Conservation (phyloP, 805 yeast species). For the Spathaspora hagerdaliae region DNA sequence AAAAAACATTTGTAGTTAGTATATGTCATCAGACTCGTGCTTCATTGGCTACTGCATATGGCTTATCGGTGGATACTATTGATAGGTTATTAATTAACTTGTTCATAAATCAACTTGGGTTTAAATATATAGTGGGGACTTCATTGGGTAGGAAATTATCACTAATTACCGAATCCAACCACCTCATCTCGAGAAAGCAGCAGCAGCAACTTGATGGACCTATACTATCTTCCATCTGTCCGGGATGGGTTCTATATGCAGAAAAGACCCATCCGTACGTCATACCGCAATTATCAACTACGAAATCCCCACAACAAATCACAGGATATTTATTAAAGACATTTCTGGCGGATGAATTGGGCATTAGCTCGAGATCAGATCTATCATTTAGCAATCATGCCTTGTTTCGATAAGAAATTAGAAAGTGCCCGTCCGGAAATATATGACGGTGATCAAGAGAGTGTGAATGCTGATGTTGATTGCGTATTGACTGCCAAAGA, state of each 20-base stretch:
- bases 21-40: slow-evolving; percentile 84
- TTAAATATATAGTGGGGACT: slow-evolving; percentile 74
- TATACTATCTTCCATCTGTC: slow-evolving; percentile 71
- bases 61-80: slow-evolving; percentile 46
- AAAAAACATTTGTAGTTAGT: slow-evolving; percentile 62
- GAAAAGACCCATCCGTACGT: slow-evolving; percentile 93
- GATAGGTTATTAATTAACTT: slow-evolving; percentile 62
- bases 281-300: slow-evolving; percentile 62
- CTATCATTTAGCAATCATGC: slow-evolving; percentile 89
- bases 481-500: slow-evolving; percentile 93
- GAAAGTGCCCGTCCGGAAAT: slow-evolving; percentile 87
- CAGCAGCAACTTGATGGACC: slow-evolving; percentile 32
- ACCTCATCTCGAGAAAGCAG: slow-evolving; percentile 42
- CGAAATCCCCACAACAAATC: slow-evolving; percentile 90
- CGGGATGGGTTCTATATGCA: slow-evolving; percentile 95
- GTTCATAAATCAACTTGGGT: slow-evolving; percentile 59
- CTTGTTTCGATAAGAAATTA: slow-evolving; percentile 93
- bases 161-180: slow-evolving; percentile 39
- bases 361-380: slow-evolving; percentile 36
- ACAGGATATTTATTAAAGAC: slow-evolving; percentile 76
- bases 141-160: slow-evolving; percentile 76
- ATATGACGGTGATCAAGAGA: slow-evolving; percentile 17
- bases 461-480: slow-evolving; percentile 61
- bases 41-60: slow-evolving; percentile 69
- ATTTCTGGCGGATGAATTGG: slow-evolving; percentile 30